phyloP scores from a whole-genome alignment of 306 rosid genomes.

The Castanea mollissima region DNA sequence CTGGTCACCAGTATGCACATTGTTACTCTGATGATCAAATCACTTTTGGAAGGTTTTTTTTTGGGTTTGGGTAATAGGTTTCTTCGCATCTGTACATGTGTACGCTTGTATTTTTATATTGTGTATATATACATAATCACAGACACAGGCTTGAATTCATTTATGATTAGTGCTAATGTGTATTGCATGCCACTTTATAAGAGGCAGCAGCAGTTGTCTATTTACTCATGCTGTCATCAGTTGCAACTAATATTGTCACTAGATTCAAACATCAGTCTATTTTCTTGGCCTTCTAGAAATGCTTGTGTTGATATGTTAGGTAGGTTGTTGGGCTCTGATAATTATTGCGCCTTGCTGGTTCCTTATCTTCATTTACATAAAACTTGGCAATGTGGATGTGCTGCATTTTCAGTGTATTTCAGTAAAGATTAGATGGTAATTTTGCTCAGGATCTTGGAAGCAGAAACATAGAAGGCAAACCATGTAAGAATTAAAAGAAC shows the following conservation, averaged over 20 bases:
- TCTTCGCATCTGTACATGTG: background rate
- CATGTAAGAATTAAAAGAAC: background rate
- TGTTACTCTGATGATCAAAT: background rate
- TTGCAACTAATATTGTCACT: background rate
- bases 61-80: background rate
- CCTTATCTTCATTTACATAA: background rate
- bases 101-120: background rate
- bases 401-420: constrained; percentile 1
- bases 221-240: background rate
- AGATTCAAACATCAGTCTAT: background rate
- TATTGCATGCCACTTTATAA: background rate
- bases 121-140: background rate
- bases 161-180: background rate
- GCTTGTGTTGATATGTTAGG: background rate
- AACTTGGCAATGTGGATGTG: background rate
- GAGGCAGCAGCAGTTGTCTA: background rate
- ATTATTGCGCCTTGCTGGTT: background rate
- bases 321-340: background rate
- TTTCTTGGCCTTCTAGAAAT: background rate
- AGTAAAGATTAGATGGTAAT: constrained; percentile 10
- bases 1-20: background rate
- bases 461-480: constrained; percentile 15
- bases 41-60: background rate
- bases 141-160: background rate
- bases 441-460: constrained; percentile 21